These are phyloP conservation scores for Zygotorulaspora chibaensis DNA, from an alignment of 805 yeast genomes.

Conservation along the genomic window DNA sequence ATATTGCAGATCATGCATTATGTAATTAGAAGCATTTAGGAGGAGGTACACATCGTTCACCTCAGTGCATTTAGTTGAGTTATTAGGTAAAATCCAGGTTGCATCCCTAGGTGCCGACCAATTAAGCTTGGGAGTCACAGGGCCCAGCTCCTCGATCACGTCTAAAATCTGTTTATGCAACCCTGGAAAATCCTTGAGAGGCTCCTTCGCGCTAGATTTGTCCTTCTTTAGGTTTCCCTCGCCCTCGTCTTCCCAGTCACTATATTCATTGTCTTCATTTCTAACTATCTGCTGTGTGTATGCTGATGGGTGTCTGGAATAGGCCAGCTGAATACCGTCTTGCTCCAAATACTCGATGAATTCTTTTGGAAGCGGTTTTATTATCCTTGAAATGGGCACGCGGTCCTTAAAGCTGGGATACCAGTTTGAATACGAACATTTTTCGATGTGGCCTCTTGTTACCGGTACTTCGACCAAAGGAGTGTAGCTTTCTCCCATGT, in stretches of 20 bases:
- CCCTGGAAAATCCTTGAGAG: slow-evolving; percentile 49
- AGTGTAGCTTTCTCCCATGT: slow-evolving; percentile 16
- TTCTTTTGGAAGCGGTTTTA: slow-evolving; percentile 53
- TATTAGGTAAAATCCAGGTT: slow-evolving; percentile 80
- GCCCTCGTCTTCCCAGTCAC: slow-evolving; percentile 64
- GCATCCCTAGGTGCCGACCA: slow-evolving; percentile 98
- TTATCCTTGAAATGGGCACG: slow-evolving; percentile 47
- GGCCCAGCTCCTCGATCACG: slow-evolving; percentile 47
- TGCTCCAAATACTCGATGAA: slow-evolving; percentile 58
- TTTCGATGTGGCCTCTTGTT: slow-evolving; percentile 41
- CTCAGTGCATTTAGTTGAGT: slow-evolving; percentile 64
- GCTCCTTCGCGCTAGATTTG: slow-evolving; percentile 34
- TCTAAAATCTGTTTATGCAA: slow-evolving; percentile 52
- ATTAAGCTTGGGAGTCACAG: slow-evolving; percentile 83
- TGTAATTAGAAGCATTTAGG: slow-evolving; percentile 81
- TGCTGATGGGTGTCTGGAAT: slow-evolving; percentile 35
- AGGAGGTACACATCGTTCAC: slow-evolving; percentile 75
- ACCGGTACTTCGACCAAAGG: slow-evolving; percentile 27
- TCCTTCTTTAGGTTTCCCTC: slow-evolving; percentile 27
- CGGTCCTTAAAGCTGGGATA: slow-evolving; percentile 45
- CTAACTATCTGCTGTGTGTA: slow-evolving; percentile 35
- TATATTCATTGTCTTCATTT: slow-evolving; percentile 60
- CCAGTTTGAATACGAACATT: slow-evolving; percentile 61
- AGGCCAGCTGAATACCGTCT: slow-evolving; percentile 66
- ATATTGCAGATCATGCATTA: slow-evolving; percentile 75